phyloP scores from a whole-genome alignment of 352 stramenopile species.

The Globisporangium nunn region DNA sequence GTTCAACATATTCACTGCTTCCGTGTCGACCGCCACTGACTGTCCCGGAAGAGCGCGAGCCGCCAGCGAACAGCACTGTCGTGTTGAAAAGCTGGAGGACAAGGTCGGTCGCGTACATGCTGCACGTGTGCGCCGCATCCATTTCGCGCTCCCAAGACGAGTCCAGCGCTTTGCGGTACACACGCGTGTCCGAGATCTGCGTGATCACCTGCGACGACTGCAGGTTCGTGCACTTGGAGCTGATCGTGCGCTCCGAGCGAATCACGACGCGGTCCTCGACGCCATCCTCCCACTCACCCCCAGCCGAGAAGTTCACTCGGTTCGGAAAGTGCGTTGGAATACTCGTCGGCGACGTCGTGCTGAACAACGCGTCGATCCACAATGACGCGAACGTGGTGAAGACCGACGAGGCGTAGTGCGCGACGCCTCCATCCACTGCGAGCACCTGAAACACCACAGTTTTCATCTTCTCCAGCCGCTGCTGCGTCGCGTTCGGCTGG shows the following conservation, averaged over 20 bases:
- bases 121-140: slow-evolving; percentile 47
- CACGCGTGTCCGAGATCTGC: slow-evolving; percentile 34
- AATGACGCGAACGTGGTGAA: slow-evolving; percentile 58
- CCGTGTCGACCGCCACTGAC: slow-evolving; percentile 2
- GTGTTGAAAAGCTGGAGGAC: slow-evolving; percentile 34
- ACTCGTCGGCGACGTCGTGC: slow-evolving; percentile 47
- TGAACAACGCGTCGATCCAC: slow-evolving; percentile 63
- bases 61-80: slow-evolving; percentile 12
- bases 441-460: slow-evolving; percentile 46
- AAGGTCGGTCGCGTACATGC: slow-evolving; percentile 45
- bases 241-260: slow-evolving; percentile 69
- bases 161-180: slow-evolving; percentile 73
- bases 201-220: slow-evolving; percentile 75
- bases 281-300: slow-evolving; percentile 7
- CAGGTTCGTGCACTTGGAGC: slow-evolving; percentile 75
- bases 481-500: slow-evolving; percentile 3
- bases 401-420: slow-evolving; percentile 62
- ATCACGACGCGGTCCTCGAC: slow-evolving; percentile 38
- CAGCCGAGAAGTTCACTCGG: slow-evolving; percentile 17
- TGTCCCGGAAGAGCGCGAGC: not conserved
- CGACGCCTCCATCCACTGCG: slow-evolving; percentile 45
- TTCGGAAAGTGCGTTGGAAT: slow-evolving; percentile 71
- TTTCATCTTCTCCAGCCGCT: slow-evolving; percentile 37
- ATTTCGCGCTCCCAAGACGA: slow-evolving; percentile 66
- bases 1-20: slow-evolving; percentile 20